These are phyloP conservation scores for Geosmithia morbida DNA, from an alignment of 2,329 filamentous ascomycete genomes.

Conservation along the genomic window DNA sequence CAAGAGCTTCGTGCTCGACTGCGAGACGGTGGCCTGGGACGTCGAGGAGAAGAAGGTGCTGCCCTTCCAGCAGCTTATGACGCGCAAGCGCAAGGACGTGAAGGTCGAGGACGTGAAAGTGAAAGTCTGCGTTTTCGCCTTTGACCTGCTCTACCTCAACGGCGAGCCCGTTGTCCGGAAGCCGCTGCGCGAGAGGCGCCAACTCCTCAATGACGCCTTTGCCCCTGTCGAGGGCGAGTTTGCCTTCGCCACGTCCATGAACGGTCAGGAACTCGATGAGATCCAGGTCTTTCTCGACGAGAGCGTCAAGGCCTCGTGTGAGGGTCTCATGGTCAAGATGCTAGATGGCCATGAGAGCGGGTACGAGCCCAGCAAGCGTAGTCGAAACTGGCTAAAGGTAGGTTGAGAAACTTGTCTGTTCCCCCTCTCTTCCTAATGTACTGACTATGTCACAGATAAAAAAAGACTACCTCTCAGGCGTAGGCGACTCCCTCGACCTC, in stretches of 20 bases:
- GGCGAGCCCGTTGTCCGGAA: conserved; percentile 82
- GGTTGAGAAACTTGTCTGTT: conserved; percentile 5
- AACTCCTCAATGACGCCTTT: conserved; percentile 62
- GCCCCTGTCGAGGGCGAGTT: conserved; percentile 77
- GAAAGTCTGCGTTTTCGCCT: conserved; percentile 94
- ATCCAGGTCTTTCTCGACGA: conserved; percentile 90
- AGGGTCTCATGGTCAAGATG: conserved; percentile 99
- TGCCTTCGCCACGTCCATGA: conserved; percentile 71
- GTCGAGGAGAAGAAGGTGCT: conserved; percentile 87
- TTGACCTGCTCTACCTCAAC: conserved; percentile 87
- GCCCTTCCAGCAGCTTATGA: conserved; percentile 97
- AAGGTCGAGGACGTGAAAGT: conserved; percentile 91
- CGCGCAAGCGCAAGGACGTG: conserved; percentile 92
- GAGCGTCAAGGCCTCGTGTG: conserved; percentile 87
- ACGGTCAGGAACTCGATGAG: conserved; percentile 81
- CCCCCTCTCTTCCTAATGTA: not conserved
- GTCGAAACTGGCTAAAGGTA: conserved; percentile 96
- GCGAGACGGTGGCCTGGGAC: conserved; percentile 96
- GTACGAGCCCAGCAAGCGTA: conserved; percentile 92
- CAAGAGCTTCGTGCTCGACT: conserved; percentile 94
- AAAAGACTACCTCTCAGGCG: conserved; percentile 89
- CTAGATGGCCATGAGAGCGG: conserved; percentile 82
- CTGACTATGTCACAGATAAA: conserved; percentile 51
- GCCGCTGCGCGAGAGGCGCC: conserved; percentile 68
- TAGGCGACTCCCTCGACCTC: conserved; percentile 91